Base-by-base conservation (phyloP, 352 stramenopile species). In the Globisporangium abappressorium region DNA sequence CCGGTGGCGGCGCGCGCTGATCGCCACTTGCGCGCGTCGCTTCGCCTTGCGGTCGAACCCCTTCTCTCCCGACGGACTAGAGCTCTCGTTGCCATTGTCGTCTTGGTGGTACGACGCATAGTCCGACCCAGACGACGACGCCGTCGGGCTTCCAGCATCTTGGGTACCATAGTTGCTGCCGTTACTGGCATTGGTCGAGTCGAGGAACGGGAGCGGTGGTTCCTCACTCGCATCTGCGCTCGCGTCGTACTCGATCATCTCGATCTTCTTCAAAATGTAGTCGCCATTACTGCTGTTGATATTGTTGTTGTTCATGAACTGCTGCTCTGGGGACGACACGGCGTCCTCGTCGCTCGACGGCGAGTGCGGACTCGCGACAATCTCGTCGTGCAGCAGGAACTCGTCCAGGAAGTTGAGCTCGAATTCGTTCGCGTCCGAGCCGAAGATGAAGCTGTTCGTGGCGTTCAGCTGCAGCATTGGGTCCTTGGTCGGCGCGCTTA, bases 401-500 rank as follows among this genome's bases (percentile, higher is more conserved):
- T 87, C 76, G 1, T 76, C 83, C 20, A 90, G 73, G 49, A 90
- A 84, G 57, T 55, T 76, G 46, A 81, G 63, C 34, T 84, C 76
- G 30, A 80, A 66, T 28, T 84, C 74, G 26, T 58, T 60, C 18
- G 46, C n/a, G 36, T 64, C 41, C 18, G 49, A 26, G n/a, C 8
- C 51, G 22, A 57, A 9, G 51, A 5, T 33, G 38, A 46, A 46
- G 28, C 11, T 59, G 54, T 33, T 38, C 12, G n/a, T 24, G 54
- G 18, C 5, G 46, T 18, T 53, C 18, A 24, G 18, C 46, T 20
- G 46, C 18, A 41, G 5, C 28, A 43, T 20, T 6, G 54, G 3
- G 28, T 59, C 54, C 54, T 59, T 59, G 54, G 54, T 26, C 15
- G 54, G 54, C 15, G 36, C 26, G 2, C 5, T 12, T 28, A 59